These are phyloP conservation scores for Cynara cardunculus DNA, from an alignment of 129 eudicot genomes.

Conservation along the genomic window DNA sequence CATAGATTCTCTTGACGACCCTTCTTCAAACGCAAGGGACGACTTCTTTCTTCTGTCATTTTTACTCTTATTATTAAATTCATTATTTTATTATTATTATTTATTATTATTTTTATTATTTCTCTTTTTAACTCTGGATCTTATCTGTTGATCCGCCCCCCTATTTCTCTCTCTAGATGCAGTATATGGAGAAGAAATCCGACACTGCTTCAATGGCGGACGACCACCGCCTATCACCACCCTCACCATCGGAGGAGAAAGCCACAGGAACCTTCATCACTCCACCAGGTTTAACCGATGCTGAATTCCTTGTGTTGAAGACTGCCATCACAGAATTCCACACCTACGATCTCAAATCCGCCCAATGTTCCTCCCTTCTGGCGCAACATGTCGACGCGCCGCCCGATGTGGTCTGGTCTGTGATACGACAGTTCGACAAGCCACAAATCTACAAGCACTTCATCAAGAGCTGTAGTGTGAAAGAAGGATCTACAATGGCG, in stretches of 20 bases:
- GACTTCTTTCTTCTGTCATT: too few species aligned
- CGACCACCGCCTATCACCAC: slow-evolving; percentile 9
- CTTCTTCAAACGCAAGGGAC: too few species aligned
- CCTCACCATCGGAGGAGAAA: too few species aligned
- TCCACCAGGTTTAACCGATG: slow-evolving; percentile 49
- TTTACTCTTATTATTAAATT: too few species aligned
- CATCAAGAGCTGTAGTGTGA: slow-evolving; percentile 64
- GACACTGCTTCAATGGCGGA: neutral
- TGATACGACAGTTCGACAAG: slow-evolving; percentile 72
- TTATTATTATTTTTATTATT: too few species aligned
- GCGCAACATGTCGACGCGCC: slow-evolving; percentile 77
- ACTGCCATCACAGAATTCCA: slow-evolving; percentile 50
- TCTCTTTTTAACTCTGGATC: neutral
- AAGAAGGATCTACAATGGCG: slow-evolving; percentile 24
- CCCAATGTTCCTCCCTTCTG: slow-evolving; percentile 78
- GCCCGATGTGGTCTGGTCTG: slow-evolving; percentile 52
- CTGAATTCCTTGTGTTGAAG: slow-evolving; percentile 39
- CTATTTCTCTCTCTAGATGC: neutral
- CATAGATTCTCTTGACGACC: too few species aligned
- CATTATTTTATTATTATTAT: too few species aligned
- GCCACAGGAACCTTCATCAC: too few species aligned
- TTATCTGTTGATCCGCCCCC: too few species aligned
- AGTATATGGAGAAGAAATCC: neutral
- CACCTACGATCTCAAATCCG: slow-evolving; percentile 47
- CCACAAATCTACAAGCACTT: slow-evolving; percentile 90